Evolutionary conservation across 1,284 basidiomycete species (phyloP).

Genomic region (Apiotrichum sp.): DNA sequence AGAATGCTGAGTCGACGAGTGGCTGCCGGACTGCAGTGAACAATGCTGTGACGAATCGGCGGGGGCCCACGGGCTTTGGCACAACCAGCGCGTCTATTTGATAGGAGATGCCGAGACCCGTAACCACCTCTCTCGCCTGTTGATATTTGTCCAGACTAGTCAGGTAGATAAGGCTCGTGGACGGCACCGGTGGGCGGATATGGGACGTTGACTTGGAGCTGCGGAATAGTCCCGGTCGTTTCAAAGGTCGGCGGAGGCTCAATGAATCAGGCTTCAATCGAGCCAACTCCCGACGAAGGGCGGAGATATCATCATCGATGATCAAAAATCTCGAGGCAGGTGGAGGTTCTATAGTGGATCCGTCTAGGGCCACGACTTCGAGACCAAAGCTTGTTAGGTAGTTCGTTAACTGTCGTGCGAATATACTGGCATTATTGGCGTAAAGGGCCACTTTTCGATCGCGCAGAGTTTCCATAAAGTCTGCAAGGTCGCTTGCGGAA

Average conservation of each 20-base stretch:
- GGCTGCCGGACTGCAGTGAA: slow-evolving; percentile 80
- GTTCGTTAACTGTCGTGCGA: slow-evolving; percentile 81
- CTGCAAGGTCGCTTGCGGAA: slow-evolving; percentile 67
- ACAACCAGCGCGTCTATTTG: slow-evolving; percentile 85
- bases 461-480: slow-evolving; percentile 71
- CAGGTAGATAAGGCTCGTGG: slow-evolving; percentile 70
- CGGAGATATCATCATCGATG: slow-evolving; percentile 78
- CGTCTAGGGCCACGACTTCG: slow-evolving; percentile 71
- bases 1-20: slow-evolving; percentile 77
- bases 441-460: slow-evolving; percentile 76
- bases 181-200: slow-evolving; percentile 52
- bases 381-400: slow-evolving; percentile 91
- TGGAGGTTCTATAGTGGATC: not conserved
- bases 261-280: slow-evolving; percentile 59
- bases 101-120: slow-evolving; percentile 42
- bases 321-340: slow-evolving; percentile 57
- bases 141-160: slow-evolving; percentile 85
- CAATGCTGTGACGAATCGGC: slow-evolving; percentile 79
- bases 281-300: slow-evolving; percentile 64
- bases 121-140: slow-evolving; percentile 73
- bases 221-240: slow-evolving; percentile 35
- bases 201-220: slow-evolving; percentile 51
- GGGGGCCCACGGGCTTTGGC: slow-evolving; percentile 88
- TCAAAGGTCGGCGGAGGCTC: slow-evolving; percentile 3
- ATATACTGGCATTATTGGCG: slow-evolving; percentile 71